A percentile compares a stretch with the other conserved stretches of the same genome.
Evolutionary conservation across 1,284 basidiomycete genomes (phyloP).

Genomic region (Moesziomyces aphidis): DNA sequence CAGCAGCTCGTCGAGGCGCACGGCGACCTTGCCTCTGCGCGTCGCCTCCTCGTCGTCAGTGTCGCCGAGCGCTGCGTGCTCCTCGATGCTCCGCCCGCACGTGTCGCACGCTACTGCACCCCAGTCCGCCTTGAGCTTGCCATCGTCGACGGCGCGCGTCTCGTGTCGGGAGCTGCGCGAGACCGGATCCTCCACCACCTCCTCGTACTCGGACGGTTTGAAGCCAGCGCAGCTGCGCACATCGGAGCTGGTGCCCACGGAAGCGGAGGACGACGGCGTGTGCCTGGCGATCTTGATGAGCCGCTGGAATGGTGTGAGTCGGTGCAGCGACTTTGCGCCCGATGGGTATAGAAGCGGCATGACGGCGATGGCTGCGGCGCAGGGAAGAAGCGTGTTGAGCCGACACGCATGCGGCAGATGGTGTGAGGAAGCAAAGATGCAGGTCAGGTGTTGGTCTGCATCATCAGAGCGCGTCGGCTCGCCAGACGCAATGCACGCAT

Average conservation of each 20-base stretch:
- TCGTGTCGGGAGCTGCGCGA: slow-evolving; percentile 22
- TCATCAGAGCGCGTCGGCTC: slow-evolving; percentile 11
- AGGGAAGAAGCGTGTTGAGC: too few species aligned
- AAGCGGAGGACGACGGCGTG: slow-evolving; percentile 13
- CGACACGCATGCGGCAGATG: neutral
- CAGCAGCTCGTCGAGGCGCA: slow-evolving; percentile 84
- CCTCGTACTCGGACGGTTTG: slow-evolving; percentile 37
- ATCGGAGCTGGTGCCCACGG: slow-evolving; percentile 5
- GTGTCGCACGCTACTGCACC: slow-evolving; percentile 33
- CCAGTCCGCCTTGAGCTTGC: slow-evolving; percentile 24
- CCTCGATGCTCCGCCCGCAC: slow-evolving; percentile 79
- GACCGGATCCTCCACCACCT: slow-evolving; percentile 29
- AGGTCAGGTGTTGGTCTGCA: slow-evolving; percentile 34
- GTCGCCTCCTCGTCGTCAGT: slow-evolving; percentile 66
- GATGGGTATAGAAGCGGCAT: slow-evolving; percentile 46
- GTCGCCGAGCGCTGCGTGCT: slow-evolving; percentile 75
- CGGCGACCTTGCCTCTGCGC: slow-evolving; percentile 80
- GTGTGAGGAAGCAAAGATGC: neutral
- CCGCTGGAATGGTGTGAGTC: slow-evolving; percentile 37
- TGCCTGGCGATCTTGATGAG: slow-evolving; percentile 45
- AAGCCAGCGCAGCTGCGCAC: slow-evolving; percentile 24
- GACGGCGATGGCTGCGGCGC: neutral
- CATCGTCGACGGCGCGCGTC: slow-evolving; percentile 24
- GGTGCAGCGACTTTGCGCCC: slow-evolving; percentile 20
- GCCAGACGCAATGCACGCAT: slow-evolving; percentile 5